A percentile compares a stretch with the other conserved stretches of the same genome.
phyloP scores from a whole-genome alignment of 768 basidiomycete species.

The Ramaria sp. region DNA sequence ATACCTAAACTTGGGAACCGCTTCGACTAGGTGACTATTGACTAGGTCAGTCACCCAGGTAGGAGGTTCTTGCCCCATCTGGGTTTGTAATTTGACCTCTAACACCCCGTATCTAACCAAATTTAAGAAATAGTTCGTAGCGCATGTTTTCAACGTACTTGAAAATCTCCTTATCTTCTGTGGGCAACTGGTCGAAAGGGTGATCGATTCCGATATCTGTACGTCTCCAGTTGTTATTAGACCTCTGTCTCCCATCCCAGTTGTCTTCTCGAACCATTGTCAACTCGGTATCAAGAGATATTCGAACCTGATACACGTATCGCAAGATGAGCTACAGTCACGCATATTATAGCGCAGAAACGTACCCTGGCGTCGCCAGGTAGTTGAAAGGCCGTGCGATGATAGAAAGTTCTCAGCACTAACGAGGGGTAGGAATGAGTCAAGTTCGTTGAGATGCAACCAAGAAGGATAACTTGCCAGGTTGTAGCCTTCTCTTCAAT shows the following conservation, averaged over 20 bases:
- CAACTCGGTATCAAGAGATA: constrained; percentile 95
- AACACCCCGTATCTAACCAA: constrained; percentile 69
- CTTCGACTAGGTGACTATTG: constrained; percentile 89
- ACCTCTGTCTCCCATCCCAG: constrained; percentile 76
- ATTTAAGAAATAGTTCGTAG: neutral
- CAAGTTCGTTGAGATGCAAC: neutral
- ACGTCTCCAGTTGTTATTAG: constrained; percentile 86
- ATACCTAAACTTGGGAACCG: constrained; percentile 94
- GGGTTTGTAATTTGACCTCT: constrained; percentile 96
- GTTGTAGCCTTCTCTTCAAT: constrained; percentile 66
- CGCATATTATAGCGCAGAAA: neutral
- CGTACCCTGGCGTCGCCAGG: constrained; percentile 81
- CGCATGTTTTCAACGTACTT: constrained; percentile 38
- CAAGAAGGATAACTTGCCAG: constrained; percentile 44
- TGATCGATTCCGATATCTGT: constrained; percentile 88
- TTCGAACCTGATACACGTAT: constrained; percentile 48
- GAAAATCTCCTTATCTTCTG: constrained; percentile 86
- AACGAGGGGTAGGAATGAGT: neutral
- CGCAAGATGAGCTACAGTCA: neutral
- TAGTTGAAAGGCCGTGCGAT: constrained; percentile 96
- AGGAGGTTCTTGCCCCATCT: constrained; percentile 90
- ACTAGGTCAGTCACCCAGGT: constrained; percentile 97
- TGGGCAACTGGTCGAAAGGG: constrained; percentile 68
- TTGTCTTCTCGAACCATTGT: constrained; percentile 93
- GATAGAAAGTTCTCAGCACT: constrained; percentile 98